These are phyloP conservation scores for Starmera dryadoides DNA, from an alignment of 805 yeast genomes.

Conservation along the genomic window DNA sequence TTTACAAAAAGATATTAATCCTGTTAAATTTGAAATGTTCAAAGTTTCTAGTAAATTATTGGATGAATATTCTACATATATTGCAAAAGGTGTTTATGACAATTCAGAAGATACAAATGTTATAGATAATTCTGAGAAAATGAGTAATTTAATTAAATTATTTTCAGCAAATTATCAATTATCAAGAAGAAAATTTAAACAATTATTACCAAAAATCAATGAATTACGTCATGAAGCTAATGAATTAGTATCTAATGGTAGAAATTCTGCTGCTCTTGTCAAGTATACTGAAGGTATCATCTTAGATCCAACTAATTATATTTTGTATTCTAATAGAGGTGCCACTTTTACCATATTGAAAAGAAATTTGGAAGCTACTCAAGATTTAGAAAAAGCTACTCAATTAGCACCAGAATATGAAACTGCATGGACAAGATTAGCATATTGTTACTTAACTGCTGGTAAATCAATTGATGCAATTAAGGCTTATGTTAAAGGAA, in stretches of 20 bases:
- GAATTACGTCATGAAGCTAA: conserved; percentile 14
- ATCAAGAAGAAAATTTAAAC: neutral
- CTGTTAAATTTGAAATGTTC: conserved; percentile 2
- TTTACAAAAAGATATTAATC: conserved; percentile 2
- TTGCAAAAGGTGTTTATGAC: neutral
- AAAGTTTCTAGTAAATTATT: conserved; percentile 4
- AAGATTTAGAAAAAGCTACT: conserved; percentile 26
- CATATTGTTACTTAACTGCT: conserved; percentile 25
- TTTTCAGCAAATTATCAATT: neutral
- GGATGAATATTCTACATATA: conserved; percentile 8
- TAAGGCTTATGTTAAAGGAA: conserved; percentile 28
- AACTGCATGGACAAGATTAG: conserved; percentile 33
- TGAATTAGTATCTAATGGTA: conserved; percentile 7
- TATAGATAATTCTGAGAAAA: neutral
- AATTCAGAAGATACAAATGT: neutral
- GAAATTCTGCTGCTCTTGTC: conserved; percentile 23
- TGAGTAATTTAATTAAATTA: neutral
- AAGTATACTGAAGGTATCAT: conserved; percentile 29
- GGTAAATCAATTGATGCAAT: conserved; percentile 30
- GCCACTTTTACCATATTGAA: conserved; percentile 31
- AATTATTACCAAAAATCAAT: conserved; percentile 1
- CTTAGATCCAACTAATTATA: conserved; percentile 24
- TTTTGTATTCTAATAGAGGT: conserved; percentile 32
- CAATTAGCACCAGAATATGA: conserved; percentile 26
- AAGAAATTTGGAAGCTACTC: conserved; percentile 26